A percentile compares a stretch with the other conserved stretches of the same genome.
phyloP scores from a whole-genome alignment of 1,139 yeast genomes.

The Waltiozyma sp. region DNA sequence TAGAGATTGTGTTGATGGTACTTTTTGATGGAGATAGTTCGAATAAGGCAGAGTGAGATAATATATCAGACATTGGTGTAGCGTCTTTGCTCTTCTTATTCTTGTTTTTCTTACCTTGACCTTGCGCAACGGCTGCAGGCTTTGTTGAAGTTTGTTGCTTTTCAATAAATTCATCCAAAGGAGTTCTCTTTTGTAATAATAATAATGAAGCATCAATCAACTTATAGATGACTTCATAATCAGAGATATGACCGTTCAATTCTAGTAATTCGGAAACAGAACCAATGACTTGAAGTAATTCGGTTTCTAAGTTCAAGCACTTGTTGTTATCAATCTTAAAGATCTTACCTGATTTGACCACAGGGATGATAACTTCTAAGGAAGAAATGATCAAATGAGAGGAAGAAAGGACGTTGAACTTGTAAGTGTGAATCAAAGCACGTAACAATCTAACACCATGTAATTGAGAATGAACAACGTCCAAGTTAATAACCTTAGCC shows the following conservation, averaged over 20 bases:
- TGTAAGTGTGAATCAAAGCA: constrained; percentile 28
- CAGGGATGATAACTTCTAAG: constrained; percentile 43
- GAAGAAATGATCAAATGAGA: constrained; percentile 35
- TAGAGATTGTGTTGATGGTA: constrained; percentile 31
- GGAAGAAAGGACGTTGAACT: constrained; percentile 39
- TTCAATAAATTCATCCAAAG: constrained; percentile 19
- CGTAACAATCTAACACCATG: constrained; percentile 33
- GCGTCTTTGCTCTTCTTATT: constrained; percentile 33
- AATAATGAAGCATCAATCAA: constrained; percentile 24
- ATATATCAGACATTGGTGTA: constrained; percentile 54
- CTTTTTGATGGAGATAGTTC: constrained; percentile 27
- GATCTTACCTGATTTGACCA: constrained; percentile 8
- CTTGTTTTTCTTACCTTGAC: constrained; percentile 18
- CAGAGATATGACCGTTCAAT: constrained; percentile 23
- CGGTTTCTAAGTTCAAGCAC: constrained; percentile 20
- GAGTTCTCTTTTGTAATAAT: constrained; percentile 21
- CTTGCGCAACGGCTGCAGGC: constrained; percentile 4
- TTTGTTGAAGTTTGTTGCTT: constrained; percentile 12
- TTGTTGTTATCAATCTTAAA: constrained; percentile 13
- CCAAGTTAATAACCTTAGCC: constrained; percentile 28
- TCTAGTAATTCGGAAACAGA: constrained; percentile 19
- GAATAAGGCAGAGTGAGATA: constrained; percentile 59
- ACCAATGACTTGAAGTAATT: constrained; percentile 10
- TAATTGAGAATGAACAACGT: constrained; percentile 34
- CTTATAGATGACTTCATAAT: constrained; percentile 23